These are phyloP conservation scores for Peziza echinospora DNA, from an alignment of 495 filamentous ascomycete species.

Conservation along the genomic window DNA sequence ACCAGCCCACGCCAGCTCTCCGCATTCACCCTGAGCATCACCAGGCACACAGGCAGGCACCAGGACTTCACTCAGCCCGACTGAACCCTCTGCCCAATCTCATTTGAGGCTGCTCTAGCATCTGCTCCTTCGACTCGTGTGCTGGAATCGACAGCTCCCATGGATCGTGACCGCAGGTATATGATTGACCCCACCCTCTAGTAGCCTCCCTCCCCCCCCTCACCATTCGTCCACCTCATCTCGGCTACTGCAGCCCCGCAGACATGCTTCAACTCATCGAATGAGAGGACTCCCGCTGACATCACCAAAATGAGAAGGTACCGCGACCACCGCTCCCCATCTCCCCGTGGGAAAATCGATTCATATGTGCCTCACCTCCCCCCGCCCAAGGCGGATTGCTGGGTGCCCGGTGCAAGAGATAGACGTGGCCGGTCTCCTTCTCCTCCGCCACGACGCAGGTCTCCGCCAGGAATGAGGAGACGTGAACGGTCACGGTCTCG, in stretches of 20 bases:
- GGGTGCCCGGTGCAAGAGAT: neutral
- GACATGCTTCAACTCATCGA: neutral
- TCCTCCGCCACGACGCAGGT: neutral
- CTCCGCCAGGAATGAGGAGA: neutral
- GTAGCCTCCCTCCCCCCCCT: neutral
- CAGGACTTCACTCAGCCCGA: no score
- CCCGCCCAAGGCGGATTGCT: neutral
- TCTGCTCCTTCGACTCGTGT: no score
- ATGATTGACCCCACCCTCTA: neutral
- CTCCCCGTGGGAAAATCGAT: neutral
- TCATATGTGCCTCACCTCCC: neutral
- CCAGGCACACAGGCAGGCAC: no score
- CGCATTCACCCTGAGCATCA: no score
- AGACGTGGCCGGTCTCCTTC: neutral
- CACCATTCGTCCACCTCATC: no score
- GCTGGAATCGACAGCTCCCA: no score
- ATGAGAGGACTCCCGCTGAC: neutral
- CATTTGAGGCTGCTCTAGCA: no score
- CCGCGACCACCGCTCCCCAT: neutral
- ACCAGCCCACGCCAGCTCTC: no score
- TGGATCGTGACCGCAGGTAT: neutral
- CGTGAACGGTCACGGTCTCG: neutral
- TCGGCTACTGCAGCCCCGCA: no score
- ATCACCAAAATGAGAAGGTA: neutral
- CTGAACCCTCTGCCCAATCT: no score